These are phyloP conservation scores for Pseudocercospora eumusae DNA, from an alignment of 2,329 filamentous ascomycete species.

Conservation along the genomic window DNA sequence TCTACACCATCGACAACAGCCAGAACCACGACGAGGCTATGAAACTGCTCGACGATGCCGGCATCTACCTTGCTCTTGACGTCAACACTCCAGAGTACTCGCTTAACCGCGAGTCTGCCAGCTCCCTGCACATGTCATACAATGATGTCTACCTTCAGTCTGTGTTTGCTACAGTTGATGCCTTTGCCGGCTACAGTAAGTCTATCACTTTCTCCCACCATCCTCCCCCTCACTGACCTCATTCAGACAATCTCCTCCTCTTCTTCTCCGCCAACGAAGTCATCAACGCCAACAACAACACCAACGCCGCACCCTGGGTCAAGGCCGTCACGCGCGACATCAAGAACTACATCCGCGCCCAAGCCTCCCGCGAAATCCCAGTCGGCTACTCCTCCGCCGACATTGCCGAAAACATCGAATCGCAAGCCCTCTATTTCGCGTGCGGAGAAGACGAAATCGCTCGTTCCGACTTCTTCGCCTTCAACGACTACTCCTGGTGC, in stretches of 20 bases:
- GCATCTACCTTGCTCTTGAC: constrained; percentile 89
- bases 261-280: constrained; percentile 82
- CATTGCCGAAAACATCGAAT: constrained; percentile 77
- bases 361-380: constrained; percentile 68
- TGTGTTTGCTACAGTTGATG: constrained; percentile 85
- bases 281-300: constrained; percentile 63
- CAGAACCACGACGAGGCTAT: constrained; percentile 81
- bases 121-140: constrained; percentile 64
- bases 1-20: constrained; percentile 92
- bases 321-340: constrained; percentile 75
- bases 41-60: constrained; percentile 73
- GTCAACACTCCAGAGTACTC: constrained; percentile 88
- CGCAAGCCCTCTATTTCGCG: constrained; percentile 90
- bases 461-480: constrained; percentile 84
- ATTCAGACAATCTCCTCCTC: constrained; percentile 71
- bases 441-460: constrained; percentile 75
- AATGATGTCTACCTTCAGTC: constrained; percentile 82
- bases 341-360: constrained; percentile 75
- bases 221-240: neutral
- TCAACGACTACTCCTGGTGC: constrained; percentile 89
- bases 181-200: constrained; percentile 69
- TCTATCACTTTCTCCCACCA: constrained; percentile 48
- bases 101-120: constrained; percentile 72
- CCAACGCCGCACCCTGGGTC: constrained; percentile 66
- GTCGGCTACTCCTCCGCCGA: constrained; percentile 84